These are phyloP conservation scores for Aspergillus diversus DNA, from an alignment of 495 filamentous ascomycete genomes.

Conservation along the genomic window DNA sequence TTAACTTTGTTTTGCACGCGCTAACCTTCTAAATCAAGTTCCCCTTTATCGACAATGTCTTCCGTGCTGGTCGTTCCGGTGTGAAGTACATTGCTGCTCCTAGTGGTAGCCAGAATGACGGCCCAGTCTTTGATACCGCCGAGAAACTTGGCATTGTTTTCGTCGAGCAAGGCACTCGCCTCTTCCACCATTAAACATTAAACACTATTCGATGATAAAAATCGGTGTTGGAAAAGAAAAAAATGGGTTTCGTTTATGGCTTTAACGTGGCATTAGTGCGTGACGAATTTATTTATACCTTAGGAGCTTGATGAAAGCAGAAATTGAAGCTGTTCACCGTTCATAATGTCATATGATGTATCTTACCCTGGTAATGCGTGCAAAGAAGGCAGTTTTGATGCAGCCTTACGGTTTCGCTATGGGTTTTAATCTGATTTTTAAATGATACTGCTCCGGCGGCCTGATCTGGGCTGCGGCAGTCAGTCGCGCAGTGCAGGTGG, in stretches of 20 bases:
- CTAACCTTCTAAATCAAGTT: slow-evolving; percentile 57
- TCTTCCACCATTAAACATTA: slow-evolving; percentile 95
- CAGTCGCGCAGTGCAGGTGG: no score
- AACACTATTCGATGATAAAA: background rate
- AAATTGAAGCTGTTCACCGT: slow-evolving; percentile 14
- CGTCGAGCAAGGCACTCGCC: slow-evolving; percentile 81
- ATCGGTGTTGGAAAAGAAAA: background rate
- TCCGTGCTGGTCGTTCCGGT: slow-evolving; percentile 82
- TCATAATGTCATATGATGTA: slow-evolving; percentile 4
- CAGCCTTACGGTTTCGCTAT: background rate
- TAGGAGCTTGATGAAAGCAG: slow-evolving; percentile 12
- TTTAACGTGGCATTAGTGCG: slow-evolving; percentile 14
- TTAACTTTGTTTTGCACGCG: slow-evolving; percentile 5
- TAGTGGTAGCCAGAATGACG: slow-evolving; percentile 90
- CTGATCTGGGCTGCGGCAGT: no score
- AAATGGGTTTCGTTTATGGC: slow-evolving; percentile 9
- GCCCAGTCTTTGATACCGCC: slow-evolving; percentile 84
- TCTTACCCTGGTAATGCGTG: background rate
- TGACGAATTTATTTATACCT: slow-evolving; percentile 24
- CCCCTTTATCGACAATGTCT: slow-evolving; percentile 98
- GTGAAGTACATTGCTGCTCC: slow-evolving; percentile 96
- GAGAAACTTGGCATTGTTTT: slow-evolving; percentile 91
- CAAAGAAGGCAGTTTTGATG: background rate
- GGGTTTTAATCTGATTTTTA: background rate
- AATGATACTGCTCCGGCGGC: no score